A percentile compares a stretch with the other conserved stretches of the same genome.
phyloP scores from a whole-genome alignment of 73 alveolate genomes.

The Tetrahymena thermophila region DNA sequence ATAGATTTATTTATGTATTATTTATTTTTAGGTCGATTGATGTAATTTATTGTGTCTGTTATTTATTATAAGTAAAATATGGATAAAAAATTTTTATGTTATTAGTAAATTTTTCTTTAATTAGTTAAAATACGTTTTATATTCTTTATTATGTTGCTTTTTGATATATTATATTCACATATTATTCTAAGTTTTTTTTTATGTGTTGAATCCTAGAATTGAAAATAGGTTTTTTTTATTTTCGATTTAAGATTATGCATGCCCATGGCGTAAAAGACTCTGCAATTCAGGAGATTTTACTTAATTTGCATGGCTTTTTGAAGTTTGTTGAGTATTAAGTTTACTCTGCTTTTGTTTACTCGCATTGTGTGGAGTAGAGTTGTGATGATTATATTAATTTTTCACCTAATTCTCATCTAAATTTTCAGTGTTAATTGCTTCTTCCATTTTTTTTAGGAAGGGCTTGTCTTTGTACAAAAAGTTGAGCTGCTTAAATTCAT shows the following conservation, averaged over 20 bases:
- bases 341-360: no score
- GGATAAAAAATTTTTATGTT: background rate
- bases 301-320: background rate
- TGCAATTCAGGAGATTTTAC: background rate
- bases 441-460: background rate
- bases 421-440: background rate
- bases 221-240: background rate
- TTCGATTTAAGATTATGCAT: background rate
- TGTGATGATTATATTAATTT: background rate
- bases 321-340: background rate
- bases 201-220: background rate
- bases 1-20: no score
- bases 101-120: background rate
- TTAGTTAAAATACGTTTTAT: no score
- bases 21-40: no score
- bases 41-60: no score
- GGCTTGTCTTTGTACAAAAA: background rate
- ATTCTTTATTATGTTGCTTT: no score
- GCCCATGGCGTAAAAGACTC: background rate
- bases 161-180: background rate
- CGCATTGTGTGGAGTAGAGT: background rate
- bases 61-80: background rate
- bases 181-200: background rate
- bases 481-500: background rate
- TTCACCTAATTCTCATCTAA: background rate